These are phyloP conservation scores for Thielaviopsis musarum DNA, from an alignment of 2,329 filamentous ascomycete species.

Conservation along the genomic window DNA sequence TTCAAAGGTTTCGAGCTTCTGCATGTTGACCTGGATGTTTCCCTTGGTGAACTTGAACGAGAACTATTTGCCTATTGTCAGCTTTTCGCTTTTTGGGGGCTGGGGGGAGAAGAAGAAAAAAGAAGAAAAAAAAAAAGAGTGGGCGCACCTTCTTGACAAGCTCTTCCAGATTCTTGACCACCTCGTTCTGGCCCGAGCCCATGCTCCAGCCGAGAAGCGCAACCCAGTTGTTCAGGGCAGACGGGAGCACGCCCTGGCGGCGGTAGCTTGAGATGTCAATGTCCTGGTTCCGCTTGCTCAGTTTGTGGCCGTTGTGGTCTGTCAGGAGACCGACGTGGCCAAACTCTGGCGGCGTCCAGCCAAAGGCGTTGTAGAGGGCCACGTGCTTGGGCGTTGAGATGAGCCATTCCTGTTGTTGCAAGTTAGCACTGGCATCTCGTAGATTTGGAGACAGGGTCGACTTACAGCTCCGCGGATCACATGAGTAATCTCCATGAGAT, in stretches of 20 bases:
- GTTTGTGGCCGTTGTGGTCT: constrained; percentile 51
- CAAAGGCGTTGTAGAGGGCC: constrained; percentile 58
- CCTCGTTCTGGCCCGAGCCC: constrained; percentile 30
- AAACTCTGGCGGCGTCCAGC: constrained; percentile 57
- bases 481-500: constrained; percentile 88
- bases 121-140: no score
- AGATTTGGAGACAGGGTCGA: constrained; percentile 8
- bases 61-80: constrained; percentile 35
- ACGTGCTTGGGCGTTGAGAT: constrained; percentile 67
- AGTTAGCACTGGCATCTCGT: neutral
- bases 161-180: constrained; percentile 54
- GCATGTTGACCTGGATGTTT: constrained; percentile 65
- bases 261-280: constrained; percentile 36
- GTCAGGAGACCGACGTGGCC: constrained; percentile 66
- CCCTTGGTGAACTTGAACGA: constrained; percentile 79
- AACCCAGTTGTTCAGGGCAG: constrained; percentile 58
- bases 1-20: constrained; percentile 70
- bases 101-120: no score
- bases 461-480: constrained; percentile 72
- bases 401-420: constrained; percentile 61
- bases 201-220: constrained; percentile 75
- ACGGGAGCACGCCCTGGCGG: constrained; percentile 28
- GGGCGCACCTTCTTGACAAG: constrained; percentile 48
- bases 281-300: constrained; percentile 63
- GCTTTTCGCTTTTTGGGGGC: constrained; percentile 9